Base-by-base conservation (phyloP, 208 protist genomes). In the Vickermania ingenoplastis region DNA sequence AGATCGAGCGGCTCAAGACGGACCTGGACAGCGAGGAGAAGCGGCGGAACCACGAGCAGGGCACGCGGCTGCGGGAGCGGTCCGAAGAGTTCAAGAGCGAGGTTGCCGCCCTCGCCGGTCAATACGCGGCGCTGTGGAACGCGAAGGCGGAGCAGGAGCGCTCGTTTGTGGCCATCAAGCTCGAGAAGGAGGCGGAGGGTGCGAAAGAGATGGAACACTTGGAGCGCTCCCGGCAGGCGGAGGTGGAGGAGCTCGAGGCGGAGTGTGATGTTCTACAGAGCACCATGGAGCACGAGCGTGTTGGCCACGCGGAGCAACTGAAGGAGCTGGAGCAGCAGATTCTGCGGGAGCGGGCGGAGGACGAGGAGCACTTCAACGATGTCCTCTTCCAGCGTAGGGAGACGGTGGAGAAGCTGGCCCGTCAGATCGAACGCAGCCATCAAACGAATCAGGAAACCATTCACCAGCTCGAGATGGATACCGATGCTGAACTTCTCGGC, bases 21-120 rank as follows among this genome's bases (percentile, higher is more conserved):
- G 89, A 97, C 59, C 92, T 97, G 53, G 91, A 97, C 52, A 93
- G 95, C 57, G 87, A 97, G 55, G 88, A 97, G 62, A 95, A 96
- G 66, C 79, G 95, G 11, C 83, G 92, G 31, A 90, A 87, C 26
- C 82, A 97, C 57, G 89, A 96, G 73, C 89, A 96, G 69, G 81
- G 81, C 36, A 94, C 96, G 23, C 89, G 89, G 21, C 59, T 97
- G 31, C 91, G 92, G 57, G 94, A 97, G 67, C 80, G 91, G 25
- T 80, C 69, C 26, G 86, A 97, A 54, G 86, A 96, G 67, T 91
- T 95, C 61, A 79, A 95, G 62, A 81, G 71, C 58, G 79, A 93
- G 52, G 64, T 86, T 26, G 76, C 80, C 1, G 64, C 71, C 21
- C 65, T 94, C 30, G 70, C 75, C 24, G 69, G 74, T n/a, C 75